Conservation (phyloP, 2,329 filamentous ascomycete species). For the Rhynchosporium secalis region DNA sequence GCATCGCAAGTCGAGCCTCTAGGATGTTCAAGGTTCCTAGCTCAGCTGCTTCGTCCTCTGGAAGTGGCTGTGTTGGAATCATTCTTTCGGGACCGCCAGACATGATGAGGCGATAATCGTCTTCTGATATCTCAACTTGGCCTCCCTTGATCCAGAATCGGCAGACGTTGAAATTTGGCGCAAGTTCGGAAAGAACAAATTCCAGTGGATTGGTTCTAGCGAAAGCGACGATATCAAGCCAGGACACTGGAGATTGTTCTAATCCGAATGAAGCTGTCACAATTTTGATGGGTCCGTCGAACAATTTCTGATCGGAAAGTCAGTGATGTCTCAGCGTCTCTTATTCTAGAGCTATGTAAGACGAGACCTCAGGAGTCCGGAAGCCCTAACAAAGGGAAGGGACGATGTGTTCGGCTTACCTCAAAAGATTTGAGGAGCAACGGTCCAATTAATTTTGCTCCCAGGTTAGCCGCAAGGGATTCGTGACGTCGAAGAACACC, state of each 20-base stretch:
- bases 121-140: slow-evolving; percentile 81
- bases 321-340: background rate
- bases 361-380: background rate
- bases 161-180: slow-evolving; percentile 70
- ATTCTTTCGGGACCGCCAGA: slow-evolving; percentile 81
- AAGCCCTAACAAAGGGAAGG: background rate
- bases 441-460: slow-evolving; percentile 78
- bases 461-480: slow-evolving; percentile 81
- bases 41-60: slow-evolving; percentile 85
- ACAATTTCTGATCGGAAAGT: slow-evolving; percentile 53
- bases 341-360: background rate
- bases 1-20: slow-evolving; percentile 72
- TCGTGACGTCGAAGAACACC: slow-evolving; percentile 82
- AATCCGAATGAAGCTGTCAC: slow-evolving; percentile 50
- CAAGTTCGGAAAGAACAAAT: slow-evolving; percentile 69
- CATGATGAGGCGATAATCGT: slow-evolving; percentile 82
- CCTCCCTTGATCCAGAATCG: slow-evolving; percentile 81
- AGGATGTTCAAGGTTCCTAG: slow-evolving; percentile 80
- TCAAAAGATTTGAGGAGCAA: slow-evolving; percentile 86
- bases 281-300: slow-evolving; percentile 71
- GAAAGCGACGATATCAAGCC: slow-evolving; percentile 85
- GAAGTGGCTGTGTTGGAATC: slow-evolving; percentile 76
- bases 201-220: slow-evolving; percentile 77
- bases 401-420: background rate
- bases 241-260: slow-evolving; percentile 66